Conservation (phyloP, 2,329 filamentous ascomycete genomes). For the Diplocarpon mali region DNA sequence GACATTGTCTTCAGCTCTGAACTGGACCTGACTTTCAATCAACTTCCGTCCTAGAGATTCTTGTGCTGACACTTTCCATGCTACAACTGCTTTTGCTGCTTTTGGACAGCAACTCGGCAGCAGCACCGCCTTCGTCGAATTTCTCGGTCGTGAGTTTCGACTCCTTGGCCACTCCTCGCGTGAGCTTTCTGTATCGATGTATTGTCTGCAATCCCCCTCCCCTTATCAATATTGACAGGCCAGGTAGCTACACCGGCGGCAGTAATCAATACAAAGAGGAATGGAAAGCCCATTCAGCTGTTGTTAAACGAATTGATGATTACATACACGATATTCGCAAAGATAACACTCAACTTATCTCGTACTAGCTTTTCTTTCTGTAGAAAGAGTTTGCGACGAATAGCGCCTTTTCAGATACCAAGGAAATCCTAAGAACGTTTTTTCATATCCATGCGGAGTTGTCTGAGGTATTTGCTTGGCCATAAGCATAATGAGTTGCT, state of each 20-base stretch:
- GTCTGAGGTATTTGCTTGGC: constrained; percentile 34
- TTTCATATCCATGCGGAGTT: constrained; percentile 32
- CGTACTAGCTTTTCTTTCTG: neutral
- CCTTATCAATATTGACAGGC: constrained; percentile 31
- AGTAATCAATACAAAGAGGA: constrained; percentile 31
- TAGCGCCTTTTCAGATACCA: constrained; percentile 20
- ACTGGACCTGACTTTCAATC: no score
- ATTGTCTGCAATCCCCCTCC: constrained; percentile 29
- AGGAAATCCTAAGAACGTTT: constrained; percentile 34
- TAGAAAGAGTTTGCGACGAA: neutral
- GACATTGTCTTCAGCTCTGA: no score
- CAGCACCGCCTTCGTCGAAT: no score
- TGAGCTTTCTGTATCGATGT: constrained; percentile 21
- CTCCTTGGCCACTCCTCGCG: no score
- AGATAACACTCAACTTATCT: constrained; percentile 32
- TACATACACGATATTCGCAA: constrained; percentile 32
- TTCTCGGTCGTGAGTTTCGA: no score
- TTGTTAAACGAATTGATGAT: constrained; percentile 33
- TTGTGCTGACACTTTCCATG: no score
- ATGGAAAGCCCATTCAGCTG: constrained; percentile 34
- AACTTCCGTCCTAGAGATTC: no score
- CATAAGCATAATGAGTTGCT: constrained; percentile 33
- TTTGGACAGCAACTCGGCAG: no score
- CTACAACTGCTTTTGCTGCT: no score
- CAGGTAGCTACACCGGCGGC: constrained; percentile 30